Evolutionary conservation across 2,329 filamentous ascomycete genomes (phyloP), one percentile per base, ranked within the genome.

Genomic region (Talaromyces sp.): DNA sequence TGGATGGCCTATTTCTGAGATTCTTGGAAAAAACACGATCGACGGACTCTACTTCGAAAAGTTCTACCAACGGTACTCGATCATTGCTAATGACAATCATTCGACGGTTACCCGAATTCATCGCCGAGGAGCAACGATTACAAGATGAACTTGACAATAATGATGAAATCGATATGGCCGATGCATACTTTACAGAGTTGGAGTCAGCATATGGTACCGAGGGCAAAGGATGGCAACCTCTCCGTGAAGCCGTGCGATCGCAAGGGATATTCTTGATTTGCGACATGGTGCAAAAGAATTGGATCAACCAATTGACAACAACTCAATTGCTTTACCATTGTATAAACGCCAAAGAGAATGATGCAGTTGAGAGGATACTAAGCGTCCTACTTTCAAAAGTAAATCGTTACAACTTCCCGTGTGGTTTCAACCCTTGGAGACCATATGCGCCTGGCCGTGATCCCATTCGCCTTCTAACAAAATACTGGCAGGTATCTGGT

Each of bases 141-240:
- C 72, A 77, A 40, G 70, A 79, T 65, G 72, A 75, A 25, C 58
- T 67, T 25, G 74, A 76, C 3, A 71, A 73, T n/a, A 70, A 76
- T 45, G 69, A 70, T 4, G 75, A 77, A 19, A 71, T 75, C 45
- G 73, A 80, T 68, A 78, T 79, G 74, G 78, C 75, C 36, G 74
- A 78, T 71, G 73, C 72, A 59, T 78, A 80, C 64, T 79, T 79
- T 66, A 79, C 77, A 6, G 77, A 80, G 65, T 65, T 80, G 60
- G 78, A 80, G 65, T 68, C 71, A 34, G 73, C 74, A 58, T 80
- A 79, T 69, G 74, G 77, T 1, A 72, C 74, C 13, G 66, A 69
- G 53, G 72, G 72, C 27, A 67, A 67, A 65, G 78, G 78, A 22
- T 80, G 78, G 78, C 73, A 70, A 59, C 78, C 78, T 47, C 71